A percentile compares a stretch with the other conserved stretches of the same genome.
Conservation (phyloP, 2,329 filamentous ascomycete genomes). For the Dichotomopilus funicola region DNA sequence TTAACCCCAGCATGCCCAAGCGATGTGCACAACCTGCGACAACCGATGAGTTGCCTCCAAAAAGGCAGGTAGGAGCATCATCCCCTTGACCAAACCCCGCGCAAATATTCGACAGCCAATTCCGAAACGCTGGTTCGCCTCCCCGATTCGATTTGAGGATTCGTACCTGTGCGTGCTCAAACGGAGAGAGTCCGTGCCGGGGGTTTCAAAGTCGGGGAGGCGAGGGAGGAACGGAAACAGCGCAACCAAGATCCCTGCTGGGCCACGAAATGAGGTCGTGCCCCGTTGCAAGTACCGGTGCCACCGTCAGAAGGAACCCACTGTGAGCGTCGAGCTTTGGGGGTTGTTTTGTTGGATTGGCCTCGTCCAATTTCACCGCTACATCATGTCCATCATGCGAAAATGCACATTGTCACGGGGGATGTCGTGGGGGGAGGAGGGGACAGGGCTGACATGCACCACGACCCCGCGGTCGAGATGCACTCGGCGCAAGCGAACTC, state of each 20-base stretch:
- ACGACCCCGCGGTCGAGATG: constrained; percentile 1
- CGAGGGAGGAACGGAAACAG: neutral
- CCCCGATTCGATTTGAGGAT: neutral
- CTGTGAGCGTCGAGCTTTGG: neutral
- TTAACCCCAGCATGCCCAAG: neutral
- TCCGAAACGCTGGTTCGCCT: neutral
- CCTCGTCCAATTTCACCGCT: neutral
- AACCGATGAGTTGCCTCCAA: neutral
- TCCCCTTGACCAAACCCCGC: too few relatives aligned
- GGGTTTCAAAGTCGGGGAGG: neutral
- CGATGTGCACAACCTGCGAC: neutral
- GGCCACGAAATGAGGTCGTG: constrained; percentile 2
- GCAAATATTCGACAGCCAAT: too few relatives aligned
- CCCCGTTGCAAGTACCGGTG: neutral
- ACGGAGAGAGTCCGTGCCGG: neutral
- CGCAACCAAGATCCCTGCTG: constrained; percentile 8
- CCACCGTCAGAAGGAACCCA: neutral
- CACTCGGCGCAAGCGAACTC: neutral
- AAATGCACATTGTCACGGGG: neutral
- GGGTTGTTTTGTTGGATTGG: neutral
- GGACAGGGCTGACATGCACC: neutral
- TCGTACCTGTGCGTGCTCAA: neutral
- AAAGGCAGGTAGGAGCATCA: neutral
- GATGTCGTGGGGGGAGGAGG: too few relatives aligned
- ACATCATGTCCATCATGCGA: neutral